Percentiles rank a stretch among this genome's conserved stretches.
These are phyloP conservation scores for Entamoeba moshkovskii DNA, from an alignment of 208 protist genomes.

Conservation along the genomic window DNA sequence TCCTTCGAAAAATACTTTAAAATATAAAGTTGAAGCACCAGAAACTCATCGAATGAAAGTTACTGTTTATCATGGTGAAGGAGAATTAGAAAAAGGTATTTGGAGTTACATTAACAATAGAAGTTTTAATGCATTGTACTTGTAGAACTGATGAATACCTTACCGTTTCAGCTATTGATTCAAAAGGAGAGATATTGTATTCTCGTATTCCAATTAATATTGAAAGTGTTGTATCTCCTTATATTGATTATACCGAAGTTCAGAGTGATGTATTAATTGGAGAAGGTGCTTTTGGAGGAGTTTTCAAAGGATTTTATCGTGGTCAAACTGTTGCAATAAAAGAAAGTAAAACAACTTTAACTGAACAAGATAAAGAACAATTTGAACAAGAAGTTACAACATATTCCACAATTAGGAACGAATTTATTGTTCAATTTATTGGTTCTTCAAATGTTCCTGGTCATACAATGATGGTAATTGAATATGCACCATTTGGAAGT, in stretches of 20 bases:
- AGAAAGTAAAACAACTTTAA: neutral
- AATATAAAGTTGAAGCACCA: slow-evolving; percentile 1
- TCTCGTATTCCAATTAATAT: neutral
- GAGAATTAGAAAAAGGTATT: neutral
- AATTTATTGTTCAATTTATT: neutral
- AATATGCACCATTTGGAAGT: neutral
- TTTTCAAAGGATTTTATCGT: neutral
- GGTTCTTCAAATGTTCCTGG: neutral
- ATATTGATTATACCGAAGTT: neutral
- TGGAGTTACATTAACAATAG: neutral
- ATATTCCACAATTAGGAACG: neutral
- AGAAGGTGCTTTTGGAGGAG: neutral
- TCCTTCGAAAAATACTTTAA: neutral
- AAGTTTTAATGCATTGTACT: neutral
- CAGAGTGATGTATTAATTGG: neutral
- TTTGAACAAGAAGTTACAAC: neutral
- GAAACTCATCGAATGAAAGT: neutral
- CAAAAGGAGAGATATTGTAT: neutral
- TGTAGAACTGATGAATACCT: neutral
- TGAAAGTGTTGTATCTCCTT: neutral
- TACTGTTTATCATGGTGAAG: neutral
- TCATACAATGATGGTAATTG: neutral
- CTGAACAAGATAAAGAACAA: neutral
- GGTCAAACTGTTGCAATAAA: neutral
- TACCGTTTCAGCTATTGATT: neutral